Evolutionary conservation across 306 rosid genomes (phyloP).

Genomic region (Malus fusca): DNA sequence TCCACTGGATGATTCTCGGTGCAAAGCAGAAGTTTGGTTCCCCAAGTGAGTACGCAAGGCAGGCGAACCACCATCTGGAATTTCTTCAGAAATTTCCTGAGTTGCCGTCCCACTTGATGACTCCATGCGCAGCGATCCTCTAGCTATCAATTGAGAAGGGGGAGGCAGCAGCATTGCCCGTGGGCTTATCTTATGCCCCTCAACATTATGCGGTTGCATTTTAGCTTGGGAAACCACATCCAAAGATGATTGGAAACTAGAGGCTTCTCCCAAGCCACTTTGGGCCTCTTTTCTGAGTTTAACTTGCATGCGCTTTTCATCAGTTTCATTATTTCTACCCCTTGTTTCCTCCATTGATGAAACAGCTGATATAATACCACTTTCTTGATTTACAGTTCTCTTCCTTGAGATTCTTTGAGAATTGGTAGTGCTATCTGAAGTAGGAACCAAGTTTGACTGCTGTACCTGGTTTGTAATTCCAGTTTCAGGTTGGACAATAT

Average conservation of each 20-base stretch:
- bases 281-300: constrained; percentile 27
- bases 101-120: constrained; percentile 19
- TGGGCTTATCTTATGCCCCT: constrained; percentile 34
- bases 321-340: constrained; percentile 43
- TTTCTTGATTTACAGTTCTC: constrained; percentile 29
- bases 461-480: constrained; percentile 30
- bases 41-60: background rate
- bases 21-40: constrained; percentile 30
- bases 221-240: constrained; percentile 31
- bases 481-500: constrained; percentile 32
- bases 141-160: constrained; percentile 39
- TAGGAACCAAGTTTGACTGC: constrained; percentile 23
- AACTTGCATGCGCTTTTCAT: constrained; percentile 32
- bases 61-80: constrained; percentile 47
- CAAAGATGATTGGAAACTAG: constrained; percentile 30
- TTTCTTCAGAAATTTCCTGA: constrained; percentile 31
- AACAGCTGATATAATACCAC: constrained; percentile 26
- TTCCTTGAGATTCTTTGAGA: constrained; percentile 33
- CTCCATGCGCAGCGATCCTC: constrained; percentile 30
- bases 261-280: constrained; percentile 26
- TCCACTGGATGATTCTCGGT: constrained; percentile 23
- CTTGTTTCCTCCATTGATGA: constrained; percentile 31
- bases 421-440: constrained; percentile 26
- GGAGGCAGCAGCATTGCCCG: constrained; percentile 42
- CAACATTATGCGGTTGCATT: constrained; percentile 27